Conservation (phyloP, 306 rosid genomes). For the Senna siamea region DNA sequence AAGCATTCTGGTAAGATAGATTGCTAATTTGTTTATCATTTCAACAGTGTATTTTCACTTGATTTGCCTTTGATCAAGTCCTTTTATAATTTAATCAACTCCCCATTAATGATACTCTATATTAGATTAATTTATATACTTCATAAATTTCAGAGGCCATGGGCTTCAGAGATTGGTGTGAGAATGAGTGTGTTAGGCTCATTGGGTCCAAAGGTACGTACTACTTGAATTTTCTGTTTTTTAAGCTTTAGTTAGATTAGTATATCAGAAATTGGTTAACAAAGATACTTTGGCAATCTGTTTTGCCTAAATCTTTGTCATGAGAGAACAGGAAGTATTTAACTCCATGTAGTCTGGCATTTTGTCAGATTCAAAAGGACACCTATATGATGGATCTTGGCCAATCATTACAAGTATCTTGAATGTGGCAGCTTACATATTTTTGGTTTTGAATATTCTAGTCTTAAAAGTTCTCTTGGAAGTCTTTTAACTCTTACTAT, state of each 20-base stretch:
- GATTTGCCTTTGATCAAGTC: background rate
- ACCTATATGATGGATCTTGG: background rate
- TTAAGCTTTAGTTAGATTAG: background rate
- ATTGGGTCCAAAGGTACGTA: conserved; percentile 78
- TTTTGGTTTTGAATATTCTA: background rate
- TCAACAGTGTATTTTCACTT: background rate
- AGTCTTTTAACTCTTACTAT: conserved; percentile 17
- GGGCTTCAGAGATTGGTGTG: conserved; percentile 90
- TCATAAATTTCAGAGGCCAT: conserved; percentile 70
- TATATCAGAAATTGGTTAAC: background rate
- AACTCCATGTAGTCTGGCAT: background rate
- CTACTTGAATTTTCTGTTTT: conserved; percentile 11
- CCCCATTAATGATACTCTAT: background rate
- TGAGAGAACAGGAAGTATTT: background rate
- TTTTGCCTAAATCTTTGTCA: background rate
- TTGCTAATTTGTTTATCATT: background rate
- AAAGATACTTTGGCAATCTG: background rate
- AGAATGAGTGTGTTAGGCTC: conserved; percentile 77
- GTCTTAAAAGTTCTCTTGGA: background rate
- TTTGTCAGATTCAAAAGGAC: conserved; percentile 5
- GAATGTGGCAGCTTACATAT: conserved; percentile 16
- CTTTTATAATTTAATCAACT: background rate
- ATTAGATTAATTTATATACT: background rate
- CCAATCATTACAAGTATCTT: background rate
- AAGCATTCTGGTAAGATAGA: conserved; percentile 69